Evolutionary conservation across 768 basidiomycete genomes (phyloP).

Genomic region (Pleurotus platypus): DNA sequence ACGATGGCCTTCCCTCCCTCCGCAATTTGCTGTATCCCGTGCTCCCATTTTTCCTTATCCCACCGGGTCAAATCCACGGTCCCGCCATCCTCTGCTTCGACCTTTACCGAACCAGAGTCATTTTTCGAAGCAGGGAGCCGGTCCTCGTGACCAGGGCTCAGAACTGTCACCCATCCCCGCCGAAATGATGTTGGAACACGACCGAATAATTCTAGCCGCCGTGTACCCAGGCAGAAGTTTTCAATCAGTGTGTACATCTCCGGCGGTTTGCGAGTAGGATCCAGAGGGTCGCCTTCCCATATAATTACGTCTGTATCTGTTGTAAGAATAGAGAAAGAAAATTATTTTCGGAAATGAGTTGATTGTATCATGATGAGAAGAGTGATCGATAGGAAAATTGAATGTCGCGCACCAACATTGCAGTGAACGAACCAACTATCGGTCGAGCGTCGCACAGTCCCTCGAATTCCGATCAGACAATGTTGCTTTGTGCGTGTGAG

Average conservation of each 20-base stretch:
- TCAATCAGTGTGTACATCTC: slow-evolving; percentile 96
- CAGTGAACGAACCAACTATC: slow-evolving; percentile 98
- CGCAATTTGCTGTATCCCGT: slow-evolving; percentile 49
- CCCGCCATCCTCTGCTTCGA: slow-evolving; percentile 38
- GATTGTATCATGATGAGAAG: slow-evolving; percentile 5
- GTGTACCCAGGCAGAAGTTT: slow-evolving; percentile 93
- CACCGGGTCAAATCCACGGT: slow-evolving; percentile 39
- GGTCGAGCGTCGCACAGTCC: slow-evolving; percentile 90
- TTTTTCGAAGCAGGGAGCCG: slow-evolving; percentile 31
- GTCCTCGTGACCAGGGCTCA: slow-evolving; percentile 60
- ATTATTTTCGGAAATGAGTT: not conserved
- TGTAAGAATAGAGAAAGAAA: not conserved
- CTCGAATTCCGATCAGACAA: slow-evolving; percentile 95
- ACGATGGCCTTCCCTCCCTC: slow-evolving; percentile 56
- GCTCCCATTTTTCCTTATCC: slow-evolving; percentile 66
- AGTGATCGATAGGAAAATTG: slow-evolving; percentile 10
- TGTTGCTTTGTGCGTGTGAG: slow-evolving; percentile 92
- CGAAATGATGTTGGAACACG: slow-evolving; percentile 63
- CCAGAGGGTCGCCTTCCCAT: slow-evolving; percentile 88
- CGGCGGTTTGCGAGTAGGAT: slow-evolving; percentile 86
- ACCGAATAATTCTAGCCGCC: slow-evolving; percentile 89
- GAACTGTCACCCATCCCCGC: slow-evolving; percentile 90
- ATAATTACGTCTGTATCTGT: slow-evolving; percentile 94
- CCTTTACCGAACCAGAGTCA: slow-evolving; percentile 25
- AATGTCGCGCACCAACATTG: slow-evolving; percentile 75